Evolutionary conservation across 805 yeast species (phyloP), one percentile per base, ranked within the genome.

Genomic region (Nakazawaea ishiwadae): DNA sequence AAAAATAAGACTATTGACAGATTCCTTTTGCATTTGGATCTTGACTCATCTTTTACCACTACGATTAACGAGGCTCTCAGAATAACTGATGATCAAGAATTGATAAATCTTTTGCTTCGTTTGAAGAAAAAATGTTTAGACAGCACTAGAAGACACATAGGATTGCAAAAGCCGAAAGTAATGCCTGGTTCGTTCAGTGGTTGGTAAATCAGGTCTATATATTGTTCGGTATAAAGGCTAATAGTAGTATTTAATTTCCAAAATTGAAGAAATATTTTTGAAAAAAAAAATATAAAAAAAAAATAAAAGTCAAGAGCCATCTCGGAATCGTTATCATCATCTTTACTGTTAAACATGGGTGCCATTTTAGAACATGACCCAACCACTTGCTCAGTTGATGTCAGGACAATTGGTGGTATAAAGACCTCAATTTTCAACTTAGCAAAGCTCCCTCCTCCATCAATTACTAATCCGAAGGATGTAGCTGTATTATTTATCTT

Each of bases 381-480:
- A 15, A 20, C 26, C 15, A 31, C 37, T 5, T 37, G 42, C 21
- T 37, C 45, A 11, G n/a, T 20, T 23, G 20, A 30, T 12, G 12
- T n/a, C 11, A 2, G 15, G n/a, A n/a, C 30, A 19, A 59, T 75
- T 40, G 79, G 72, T 2, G 82, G 81, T 0, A 57, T 75, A 40
- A 49, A 55, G 10, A 65, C 65, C n/a, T 57, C 68, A 31, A 57
- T 73, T 3, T 69, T 69, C 56, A 76, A 75, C 34, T 48, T 63
- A 19, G 63, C 55, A 11, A 44, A 46, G 16, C 53, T 66, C 34
- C 50, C 48, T 26, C 65, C 59, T 3, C 45, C 42, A 15, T 39
- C 28, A 11, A 46, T 35, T 39, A 42, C 38, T 27, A 39, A 21
- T 19, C 54, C 47, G 42, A 40, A 44, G 35, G 39, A 40, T 24